Base-by-base conservation (phyloP, 129 eudicot species). In the Apium graveolens region DNA sequence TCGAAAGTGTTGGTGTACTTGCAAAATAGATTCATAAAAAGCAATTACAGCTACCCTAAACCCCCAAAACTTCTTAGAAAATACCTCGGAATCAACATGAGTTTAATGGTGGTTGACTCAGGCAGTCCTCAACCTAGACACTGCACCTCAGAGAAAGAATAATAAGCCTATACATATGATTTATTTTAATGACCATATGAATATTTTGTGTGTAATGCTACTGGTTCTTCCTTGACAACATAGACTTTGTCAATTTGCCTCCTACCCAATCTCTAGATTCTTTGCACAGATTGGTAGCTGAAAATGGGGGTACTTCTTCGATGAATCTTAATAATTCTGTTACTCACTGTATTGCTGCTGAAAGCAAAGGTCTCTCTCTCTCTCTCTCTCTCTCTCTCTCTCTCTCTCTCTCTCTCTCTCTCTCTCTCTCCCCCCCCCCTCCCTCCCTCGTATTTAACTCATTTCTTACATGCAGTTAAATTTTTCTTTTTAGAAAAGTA, bases 301-400 rank as follows among this genome's bases (percentile, higher is more conserved):
- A 92, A 78, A 85, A 96, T 78, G 99, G 99, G 38, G 97, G 99
- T 42, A 84, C 91, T 78, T 96, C 92, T 82, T 96, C 97, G 24
- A 96, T 96, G 97, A 96, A 96, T 90, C 81, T 96, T 84, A 92
- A 90, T 78, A 89, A 86, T 73, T 77, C 91, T 16, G 97, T 96
- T 81, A 96, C 97, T 81, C 97, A 92, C 84, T 96, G 96, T 81
- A 85, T 96, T 78, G 99, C 97, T 65, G 89, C 97, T 46, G 99
- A 92, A 81, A 86, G 88, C 80, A 90, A 84, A 91, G 98, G 97
- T 91, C 34, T 51, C 78, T 48, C 78, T 63, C 51, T 73, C 66
- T 68, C 69, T 51, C 75, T 73, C 65, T 75, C 74, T 41, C 80
- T 74, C 74, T 43, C 43, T 39, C 42, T 91, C 31, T 48, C 78